Percentiles rank a stretch among this genome's conserved stretches.
phyloP scores from a whole-genome alignment of 2,329 filamentous ascomycete genomes.

The Xylaria sp. region DNA sequence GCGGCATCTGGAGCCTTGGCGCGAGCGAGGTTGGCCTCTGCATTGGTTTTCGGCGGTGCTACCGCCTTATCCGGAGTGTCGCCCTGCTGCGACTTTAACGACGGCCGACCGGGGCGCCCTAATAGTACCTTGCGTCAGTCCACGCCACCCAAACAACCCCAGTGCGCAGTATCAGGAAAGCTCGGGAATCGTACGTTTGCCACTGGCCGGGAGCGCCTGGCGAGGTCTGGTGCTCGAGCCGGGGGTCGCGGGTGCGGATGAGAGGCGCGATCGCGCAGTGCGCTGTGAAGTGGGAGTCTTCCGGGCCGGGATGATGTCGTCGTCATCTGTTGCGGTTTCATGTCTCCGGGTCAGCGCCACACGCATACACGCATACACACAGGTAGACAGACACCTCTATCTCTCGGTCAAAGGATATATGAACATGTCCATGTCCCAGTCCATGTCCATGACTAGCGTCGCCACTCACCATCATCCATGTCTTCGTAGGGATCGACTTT shows the following conservation, averaged over 20 bases:
- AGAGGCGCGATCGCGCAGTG: conserved; percentile 40
- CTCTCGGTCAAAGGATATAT: too few relatives aligned
- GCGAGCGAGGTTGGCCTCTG: conserved; percentile 35
- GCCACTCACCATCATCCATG: conserved; percentile 43
- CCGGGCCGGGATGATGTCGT: conserved; percentile 39
- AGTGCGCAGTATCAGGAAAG: not conserved
- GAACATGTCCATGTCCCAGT: not conserved
- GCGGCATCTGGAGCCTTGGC: conserved; percentile 38
- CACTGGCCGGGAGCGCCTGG: conserved; percentile 33
- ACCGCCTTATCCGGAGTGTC: conserved; percentile 21
- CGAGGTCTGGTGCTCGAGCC: conserved; percentile 39
- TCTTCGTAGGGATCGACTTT: conserved; percentile 46
- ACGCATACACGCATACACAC: not conserved
- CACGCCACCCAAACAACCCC: not conserved
- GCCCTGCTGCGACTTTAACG: conserved; percentile 29
- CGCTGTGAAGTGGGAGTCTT: conserved; percentile 36
- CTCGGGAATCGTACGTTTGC: conserved; percentile 36
- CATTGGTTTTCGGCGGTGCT: conserved; percentile 34
- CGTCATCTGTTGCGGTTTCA: conserved; percentile 26
- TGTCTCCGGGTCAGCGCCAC: conserved; percentile 3
- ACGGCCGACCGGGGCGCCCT: conserved; percentile 45
- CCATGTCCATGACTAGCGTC: not conserved
- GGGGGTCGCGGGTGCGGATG: conserved; percentile 44
- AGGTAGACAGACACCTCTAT: too few relatives aligned
- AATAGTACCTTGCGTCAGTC: conserved; percentile 14